These are phyloP conservation scores for Colletotrichum tropicale DNA, from an alignment of 2,329 filamentous ascomycete genomes.

Conservation along the genomic window DNA sequence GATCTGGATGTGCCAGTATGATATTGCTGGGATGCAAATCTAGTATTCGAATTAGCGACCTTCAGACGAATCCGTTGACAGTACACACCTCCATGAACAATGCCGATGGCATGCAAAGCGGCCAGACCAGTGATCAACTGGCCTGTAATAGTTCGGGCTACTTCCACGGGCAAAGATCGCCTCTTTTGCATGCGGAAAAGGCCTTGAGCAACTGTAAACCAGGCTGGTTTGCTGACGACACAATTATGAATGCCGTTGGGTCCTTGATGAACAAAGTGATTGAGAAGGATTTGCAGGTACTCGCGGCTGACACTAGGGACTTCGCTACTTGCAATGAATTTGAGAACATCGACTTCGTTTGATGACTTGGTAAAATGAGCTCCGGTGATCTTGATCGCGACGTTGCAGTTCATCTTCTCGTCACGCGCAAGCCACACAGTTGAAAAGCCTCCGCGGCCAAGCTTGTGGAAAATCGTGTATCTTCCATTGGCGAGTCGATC, in stretches of 20 bases:
- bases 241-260: neutral
- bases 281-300: neutral
- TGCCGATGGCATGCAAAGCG: neutral
- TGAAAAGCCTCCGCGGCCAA: neutral
- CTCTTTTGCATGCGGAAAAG: rapidly evolving
- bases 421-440: neutral
- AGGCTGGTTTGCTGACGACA: neutral
- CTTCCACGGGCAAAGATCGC: rapidly evolving
- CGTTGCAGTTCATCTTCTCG: neutral
- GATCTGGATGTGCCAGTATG: neutral
- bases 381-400: neutral
- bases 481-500: neutral
- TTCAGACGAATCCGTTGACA: too few species aligned
- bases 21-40: neutral
- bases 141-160: neutral
- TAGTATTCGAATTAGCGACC: too few species aligned
- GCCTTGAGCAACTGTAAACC: neutral
- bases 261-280: neutral
- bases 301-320: rapidly evolving
- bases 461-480: neutral
- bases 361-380: neutral
- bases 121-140: rapidly evolving
- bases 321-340: neutral
- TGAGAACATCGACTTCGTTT: neutral
- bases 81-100: neutral